A percentile compares a stretch with the other conserved stretches of the same genome.
Evolutionary conservation across 1,284 basidiomycete genomes (phyloP).

Genomic region (Pseudozyma tsukubaensis): DNA sequence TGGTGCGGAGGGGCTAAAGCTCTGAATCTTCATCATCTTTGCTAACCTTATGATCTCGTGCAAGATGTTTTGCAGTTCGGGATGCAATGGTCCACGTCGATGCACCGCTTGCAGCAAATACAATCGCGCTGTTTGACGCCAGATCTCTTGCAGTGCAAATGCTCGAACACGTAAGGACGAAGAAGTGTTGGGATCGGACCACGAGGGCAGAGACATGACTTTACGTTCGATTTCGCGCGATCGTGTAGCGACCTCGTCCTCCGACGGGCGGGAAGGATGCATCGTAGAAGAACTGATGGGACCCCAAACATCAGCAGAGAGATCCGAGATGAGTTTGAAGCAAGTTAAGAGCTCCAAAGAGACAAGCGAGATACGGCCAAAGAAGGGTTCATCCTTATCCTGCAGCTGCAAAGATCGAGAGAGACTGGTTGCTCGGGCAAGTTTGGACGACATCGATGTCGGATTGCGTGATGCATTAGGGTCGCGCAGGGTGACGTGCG

Average conservation of each 20-base stretch:
- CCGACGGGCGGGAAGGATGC: slow-evolving; percentile 20
- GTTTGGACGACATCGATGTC: slow-evolving; percentile 1
- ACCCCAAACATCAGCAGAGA: slow-evolving; percentile 51
- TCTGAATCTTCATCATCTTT: slow-evolving; percentile 43
- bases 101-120: slow-evolving; percentile 51
- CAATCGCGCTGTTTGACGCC: slow-evolving; percentile 47
- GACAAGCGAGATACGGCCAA: slow-evolving; percentile 36
- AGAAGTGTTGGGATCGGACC: slow-evolving; percentile 40
- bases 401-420: too few species aligned
- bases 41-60: slow-evolving; percentile 50
- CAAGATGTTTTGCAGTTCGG: slow-evolving; percentile 46
- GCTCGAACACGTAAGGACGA: slow-evolving; percentile 38
- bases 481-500: slow-evolving; percentile 23
- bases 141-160: slow-evolving; percentile 54
- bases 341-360: slow-evolving; percentile 46
- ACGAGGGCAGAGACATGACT: slow-evolving; percentile 38
- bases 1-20: slow-evolving; percentile 18
- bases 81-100: slow-evolving; percentile 40
- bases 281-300: slow-evolving; percentile 16
- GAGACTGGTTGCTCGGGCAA: slow-evolving; percentile 4
- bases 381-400: slow-evolving; percentile 39
- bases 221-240: slow-evolving; percentile 39
- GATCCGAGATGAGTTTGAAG: slow-evolving; percentile 49
- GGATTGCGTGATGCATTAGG: neutral
- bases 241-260: slow-evolving; percentile 26